Evolutionary conservation across 73 alveolate genomes (phyloP).

Genomic region (Paramecium caudatum): DNA sequence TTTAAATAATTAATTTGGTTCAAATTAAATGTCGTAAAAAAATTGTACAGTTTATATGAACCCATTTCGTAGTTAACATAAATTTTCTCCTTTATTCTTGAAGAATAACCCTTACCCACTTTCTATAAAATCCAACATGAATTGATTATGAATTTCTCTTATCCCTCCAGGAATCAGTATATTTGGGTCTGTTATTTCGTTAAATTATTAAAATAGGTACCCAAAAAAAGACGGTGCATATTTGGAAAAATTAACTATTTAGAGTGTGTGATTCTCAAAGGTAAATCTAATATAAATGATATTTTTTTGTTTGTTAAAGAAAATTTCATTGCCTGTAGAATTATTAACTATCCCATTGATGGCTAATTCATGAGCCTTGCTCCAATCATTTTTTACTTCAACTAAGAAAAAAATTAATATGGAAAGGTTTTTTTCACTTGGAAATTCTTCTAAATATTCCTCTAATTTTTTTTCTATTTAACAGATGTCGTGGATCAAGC

Average conservation of each 20-base stretch:
- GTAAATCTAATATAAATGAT: no score
- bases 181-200: background rate
- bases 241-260: no score
- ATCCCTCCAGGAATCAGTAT: background rate
- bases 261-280: no score
- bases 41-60: background rate
- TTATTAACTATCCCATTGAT: no score
- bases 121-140: background rate
- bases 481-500: no score
- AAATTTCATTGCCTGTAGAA: no score
- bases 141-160: background rate
- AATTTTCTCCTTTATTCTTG: background rate
- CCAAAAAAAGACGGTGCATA: slow-evolving; percentile 18
- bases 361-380: slow-evolving; percentile 20
- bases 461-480: no score
- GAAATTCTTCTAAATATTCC: no score
- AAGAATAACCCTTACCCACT: background rate
- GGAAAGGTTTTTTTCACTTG: slow-evolving; percentile 11
- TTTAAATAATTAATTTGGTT: background rate
- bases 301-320: no score
- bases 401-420: slow-evolving; percentile 26
- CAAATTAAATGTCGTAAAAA: slow-evolving; percentile 33
- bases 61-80: background rate
- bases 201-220: background rate
- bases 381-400: slow-evolving; percentile 46